These are phyloP conservation scores for Didymella pinodella DNA, from an alignment of 2,329 filamentous ascomycete genomes.

Conservation along the genomic window DNA sequence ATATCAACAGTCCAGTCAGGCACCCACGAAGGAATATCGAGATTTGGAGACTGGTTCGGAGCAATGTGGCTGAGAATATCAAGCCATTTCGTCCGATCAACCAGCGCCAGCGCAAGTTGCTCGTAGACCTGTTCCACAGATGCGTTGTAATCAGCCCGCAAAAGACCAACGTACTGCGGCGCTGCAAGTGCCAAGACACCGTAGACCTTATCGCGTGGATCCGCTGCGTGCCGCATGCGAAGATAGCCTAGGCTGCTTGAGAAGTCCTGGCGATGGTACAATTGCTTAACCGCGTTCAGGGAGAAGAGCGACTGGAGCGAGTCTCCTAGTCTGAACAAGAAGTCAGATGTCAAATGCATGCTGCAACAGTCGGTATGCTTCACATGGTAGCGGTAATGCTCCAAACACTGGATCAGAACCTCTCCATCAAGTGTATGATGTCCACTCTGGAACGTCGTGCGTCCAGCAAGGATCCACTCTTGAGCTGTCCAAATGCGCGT, in stretches of 20 bases:
- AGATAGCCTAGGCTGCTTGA: slow-evolving; percentile 13
- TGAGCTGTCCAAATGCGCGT: slow-evolving; percentile 16
- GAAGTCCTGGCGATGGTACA: slow-evolving; percentile 8
- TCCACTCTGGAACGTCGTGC: slow-evolving; percentile 10
- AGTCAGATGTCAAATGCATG: slow-evolving; percentile 15
- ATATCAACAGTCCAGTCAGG: slow-evolving; percentile 12
- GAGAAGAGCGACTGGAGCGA: slow-evolving; percentile 13
- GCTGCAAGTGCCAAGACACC: slow-evolving; percentile 9
- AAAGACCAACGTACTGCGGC: slow-evolving; percentile 2
- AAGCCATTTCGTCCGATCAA: slow-evolving; percentile 4
- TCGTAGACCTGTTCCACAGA: slow-evolving; percentile 8
- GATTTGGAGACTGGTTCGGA: slow-evolving; percentile 5
- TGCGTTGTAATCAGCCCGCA: slow-evolving; percentile 7
- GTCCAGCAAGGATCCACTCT: slow-evolving; percentile 13
- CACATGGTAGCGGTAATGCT: slow-evolving; percentile 4
- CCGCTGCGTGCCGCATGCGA: slow-evolving; percentile 6
- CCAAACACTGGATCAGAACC: slow-evolving; percentile 5
- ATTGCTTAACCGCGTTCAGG: slow-evolving; percentile 3
- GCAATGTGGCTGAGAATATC: slow-evolving; percentile 13
- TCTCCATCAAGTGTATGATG: slow-evolving; percentile 6
- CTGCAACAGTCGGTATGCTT: slow-evolving; percentile 9
- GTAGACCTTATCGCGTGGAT: slow-evolving; percentile 14
- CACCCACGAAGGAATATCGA: slow-evolving; percentile 8
- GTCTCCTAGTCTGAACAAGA: slow-evolving; percentile 10
- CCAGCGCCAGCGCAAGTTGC: slow-evolving; percentile 10